Conservation (phyloP, 208 protist genomes). For the Trypanosoma brucei region DNA sequence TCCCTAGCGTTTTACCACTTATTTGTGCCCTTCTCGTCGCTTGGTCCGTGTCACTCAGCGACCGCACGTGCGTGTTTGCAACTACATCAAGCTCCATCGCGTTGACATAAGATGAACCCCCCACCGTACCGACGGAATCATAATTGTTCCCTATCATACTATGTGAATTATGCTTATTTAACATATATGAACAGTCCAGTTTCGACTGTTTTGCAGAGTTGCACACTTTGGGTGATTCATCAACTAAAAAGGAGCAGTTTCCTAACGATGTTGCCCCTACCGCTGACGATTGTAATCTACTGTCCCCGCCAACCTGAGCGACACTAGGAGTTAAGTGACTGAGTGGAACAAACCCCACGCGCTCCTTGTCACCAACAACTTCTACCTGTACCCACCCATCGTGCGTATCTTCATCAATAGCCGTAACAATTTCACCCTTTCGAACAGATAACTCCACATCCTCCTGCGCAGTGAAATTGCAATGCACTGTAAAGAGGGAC, state of each 20-base stretch:
- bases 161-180: neutral
- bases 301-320: neutral
- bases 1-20: neutral
- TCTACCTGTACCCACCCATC: constrained; percentile 85
- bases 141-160: neutral
- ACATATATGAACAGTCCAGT: neutral
- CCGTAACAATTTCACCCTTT: constrained; percentile 55
- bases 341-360: constrained; percentile 73
- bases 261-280: neutral
- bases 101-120: neutral
- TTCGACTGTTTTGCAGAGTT: neutral
- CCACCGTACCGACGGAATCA: neutral
- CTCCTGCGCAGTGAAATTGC: constrained; percentile 75
- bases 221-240: neutral
- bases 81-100: neutral
- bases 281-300: neutral
- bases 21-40: neutral
- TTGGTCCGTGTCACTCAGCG: too few species aligned
- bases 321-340: constrained; percentile 44
- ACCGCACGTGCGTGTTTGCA: too few species aligned
- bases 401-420: constrained; percentile 39
- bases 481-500: constrained; percentile 43
- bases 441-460: constrained; percentile 66
- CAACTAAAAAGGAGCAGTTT: neutral
- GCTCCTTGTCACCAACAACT: constrained; percentile 17